Base-by-base conservation (phyloP, 2,329 filamentous ascomycete genomes). In the Volutella citrinella region DNA sequence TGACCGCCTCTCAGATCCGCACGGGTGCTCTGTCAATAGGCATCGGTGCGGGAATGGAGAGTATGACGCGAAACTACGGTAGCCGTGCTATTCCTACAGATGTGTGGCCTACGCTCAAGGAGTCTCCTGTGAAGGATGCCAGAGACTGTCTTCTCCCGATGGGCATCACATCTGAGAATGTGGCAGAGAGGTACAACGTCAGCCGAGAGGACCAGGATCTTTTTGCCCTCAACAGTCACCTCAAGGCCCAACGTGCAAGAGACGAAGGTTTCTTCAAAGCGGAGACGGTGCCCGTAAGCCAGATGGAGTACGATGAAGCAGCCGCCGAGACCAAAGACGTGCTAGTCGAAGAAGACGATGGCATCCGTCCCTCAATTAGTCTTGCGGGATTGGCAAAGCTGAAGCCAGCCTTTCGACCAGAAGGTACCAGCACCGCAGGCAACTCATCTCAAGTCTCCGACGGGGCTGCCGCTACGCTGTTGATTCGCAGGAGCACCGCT, bases 71-170 rank as follows among this genome's bases (percentile, higher is more conserved):
- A 45, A 95, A 95, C 65, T 95, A 95, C 63, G 87, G 81, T 29
- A 78, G 70, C 18, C 69, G 80, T 31, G 89, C 89, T 10, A 90
- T 95, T 22, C 89, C 89, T 0, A 81, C 78, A 1, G 78, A 87
- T 42, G 65, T 88, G 6, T 94, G 87, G 84, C 80, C 83, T 0
- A 79, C 74, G 30, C 65, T 95, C 42, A 76, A 68, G 43, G 72
- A 82, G 2, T 80, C 74, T 6, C 60, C 65, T 1, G 70, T 74
- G 6, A 72, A 84, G 56, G 80, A 91, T 40, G 85, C 86, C 4
- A 68, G 76, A 21, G 89, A 95, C 57, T 95, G 90, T 58, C 78
- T 95, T 54, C 93, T 95, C 89, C 79, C 82, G 46, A 96, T 96
- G 90, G 90, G 90, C 0, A 65, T 90, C 36, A 95, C 90, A n/a